Conservation (phyloP, 116 monocot species). For the Posidonia oceanica region DNA sequence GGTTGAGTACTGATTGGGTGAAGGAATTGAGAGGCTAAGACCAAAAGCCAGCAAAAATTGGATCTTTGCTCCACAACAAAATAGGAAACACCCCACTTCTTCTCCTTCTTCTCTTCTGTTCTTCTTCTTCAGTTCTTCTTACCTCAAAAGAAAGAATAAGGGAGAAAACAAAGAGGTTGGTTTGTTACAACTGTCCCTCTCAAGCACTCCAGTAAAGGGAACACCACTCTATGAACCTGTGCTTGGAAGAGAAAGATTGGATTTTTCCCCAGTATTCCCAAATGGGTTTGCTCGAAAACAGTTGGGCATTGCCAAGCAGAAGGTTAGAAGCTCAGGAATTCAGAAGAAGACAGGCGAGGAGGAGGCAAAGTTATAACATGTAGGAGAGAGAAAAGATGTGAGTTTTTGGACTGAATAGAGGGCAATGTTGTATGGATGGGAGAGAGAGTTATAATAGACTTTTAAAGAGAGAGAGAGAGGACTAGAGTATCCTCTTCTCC, state of each 20-base stretch:
- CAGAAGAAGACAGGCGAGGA: constrained; percentile 6
- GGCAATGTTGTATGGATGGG: neutral
- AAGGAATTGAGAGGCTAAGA: neutral
- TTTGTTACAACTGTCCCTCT: neutral
- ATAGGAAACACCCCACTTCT: neutral
- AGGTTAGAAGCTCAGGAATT: constrained; percentile 3
- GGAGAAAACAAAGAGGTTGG: constrained; percentile 4
- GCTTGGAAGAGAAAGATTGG: neutral
- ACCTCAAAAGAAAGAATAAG: neutral
- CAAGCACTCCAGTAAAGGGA: neutral
- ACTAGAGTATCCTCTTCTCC: no score
- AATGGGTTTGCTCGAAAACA: neutral
- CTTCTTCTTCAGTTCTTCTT: neutral
- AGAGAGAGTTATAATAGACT: no score
- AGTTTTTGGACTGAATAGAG: neutral
- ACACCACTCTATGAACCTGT: neutral
- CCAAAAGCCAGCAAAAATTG: neutral
- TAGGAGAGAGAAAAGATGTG: constrained; percentile 3
- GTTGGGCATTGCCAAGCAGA: neutral
- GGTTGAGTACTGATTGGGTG: neutral
- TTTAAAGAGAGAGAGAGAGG: constrained; percentile 10
- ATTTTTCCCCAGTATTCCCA: neutral
- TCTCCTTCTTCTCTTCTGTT: neutral
- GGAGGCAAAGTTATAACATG: constrained; percentile 9
- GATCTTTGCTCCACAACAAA: neutral